These are phyloP conservation scores for Solanum bukasovii DNA, from an alignment of 257 asterid species.

Conservation along the genomic window DNA sequence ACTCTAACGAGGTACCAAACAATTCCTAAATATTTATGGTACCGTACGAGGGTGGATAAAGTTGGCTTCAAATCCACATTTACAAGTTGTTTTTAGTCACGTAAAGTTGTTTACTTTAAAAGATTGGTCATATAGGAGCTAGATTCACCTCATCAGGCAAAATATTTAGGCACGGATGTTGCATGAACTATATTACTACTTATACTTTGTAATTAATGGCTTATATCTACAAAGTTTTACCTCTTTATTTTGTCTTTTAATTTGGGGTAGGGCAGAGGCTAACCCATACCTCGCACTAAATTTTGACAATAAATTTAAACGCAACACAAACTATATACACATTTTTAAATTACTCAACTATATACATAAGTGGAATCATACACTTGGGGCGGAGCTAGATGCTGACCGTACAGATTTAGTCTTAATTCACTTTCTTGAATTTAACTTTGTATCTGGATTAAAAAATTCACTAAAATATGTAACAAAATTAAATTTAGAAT, in stretches of 20 bases:
- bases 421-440: neutral
- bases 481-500: neutral
- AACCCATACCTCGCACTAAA: neutral
- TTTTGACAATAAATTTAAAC: neutral
- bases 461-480: neutral
- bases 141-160: neutral
- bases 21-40: neutral
- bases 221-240: neutral
- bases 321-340: neutral
- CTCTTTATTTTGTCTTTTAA: neutral
- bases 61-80: neutral
- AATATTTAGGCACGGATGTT: neutral
- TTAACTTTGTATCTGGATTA: neutral
- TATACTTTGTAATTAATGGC: neutral
- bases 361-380: neutral
- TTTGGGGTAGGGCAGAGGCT: neutral
- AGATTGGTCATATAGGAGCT: neutral
- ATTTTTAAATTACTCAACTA: neutral
- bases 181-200: neutral
- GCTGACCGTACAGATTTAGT: neutral
- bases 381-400: neutral
- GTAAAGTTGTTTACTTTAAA: neutral
- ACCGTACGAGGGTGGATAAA: neutral
- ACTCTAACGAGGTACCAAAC: neutral
- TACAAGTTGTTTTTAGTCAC: neutral